Percentiles rank a stretch among this genome's conserved stretches.
These are phyloP conservation scores for Arabis hirsuta DNA, from an alignment of 345 rosid genomes.

Conservation along the genomic window DNA sequence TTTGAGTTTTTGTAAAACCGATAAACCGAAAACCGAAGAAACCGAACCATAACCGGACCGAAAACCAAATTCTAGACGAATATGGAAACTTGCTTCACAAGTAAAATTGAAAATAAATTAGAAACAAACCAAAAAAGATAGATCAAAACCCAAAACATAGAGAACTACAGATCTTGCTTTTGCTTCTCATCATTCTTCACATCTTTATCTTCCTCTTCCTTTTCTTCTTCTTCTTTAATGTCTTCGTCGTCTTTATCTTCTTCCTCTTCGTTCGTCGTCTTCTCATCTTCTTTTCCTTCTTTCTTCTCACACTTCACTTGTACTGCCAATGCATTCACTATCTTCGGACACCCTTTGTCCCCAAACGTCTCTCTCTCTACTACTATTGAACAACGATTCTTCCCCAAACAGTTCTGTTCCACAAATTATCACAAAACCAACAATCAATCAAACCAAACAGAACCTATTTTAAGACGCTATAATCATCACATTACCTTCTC, in stretches of 20 bases:
- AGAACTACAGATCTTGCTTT: slow-evolving; percentile 8
- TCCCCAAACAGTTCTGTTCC: slow-evolving; percentile 66
- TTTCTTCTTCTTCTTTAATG: not conserved
- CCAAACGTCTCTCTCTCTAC: slow-evolving; percentile 50
- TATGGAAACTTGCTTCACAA: not conserved
- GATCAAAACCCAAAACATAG: not conserved
- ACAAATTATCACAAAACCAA: not conserved
- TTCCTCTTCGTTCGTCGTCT: not conserved
- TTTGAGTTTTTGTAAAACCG: too few species aligned
- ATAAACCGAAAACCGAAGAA: too few species aligned
- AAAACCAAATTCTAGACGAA: too few species aligned
- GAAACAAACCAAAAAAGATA: not conserved
- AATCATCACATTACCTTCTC: slow-evolving; percentile 55
- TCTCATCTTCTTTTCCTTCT: slow-evolving; percentile 4
- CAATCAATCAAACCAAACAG: not conserved
- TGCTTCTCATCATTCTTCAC: not conserved
- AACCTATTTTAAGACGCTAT: not conserved
- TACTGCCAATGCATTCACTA: slow-evolving; percentile 59
- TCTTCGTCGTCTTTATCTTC: not conserved
- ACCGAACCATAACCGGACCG: too few species aligned
- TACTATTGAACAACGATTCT: slow-evolving; percentile 39
- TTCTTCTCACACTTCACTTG: slow-evolving; percentile 60
- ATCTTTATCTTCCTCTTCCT: not conserved
- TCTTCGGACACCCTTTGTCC: slow-evolving; percentile 48
- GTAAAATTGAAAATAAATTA: not conserved